These are phyloP conservation scores for Houttuynia cordata DNA, from an alignment of 164 flowering plant genomes.

Conservation along the genomic window DNA sequence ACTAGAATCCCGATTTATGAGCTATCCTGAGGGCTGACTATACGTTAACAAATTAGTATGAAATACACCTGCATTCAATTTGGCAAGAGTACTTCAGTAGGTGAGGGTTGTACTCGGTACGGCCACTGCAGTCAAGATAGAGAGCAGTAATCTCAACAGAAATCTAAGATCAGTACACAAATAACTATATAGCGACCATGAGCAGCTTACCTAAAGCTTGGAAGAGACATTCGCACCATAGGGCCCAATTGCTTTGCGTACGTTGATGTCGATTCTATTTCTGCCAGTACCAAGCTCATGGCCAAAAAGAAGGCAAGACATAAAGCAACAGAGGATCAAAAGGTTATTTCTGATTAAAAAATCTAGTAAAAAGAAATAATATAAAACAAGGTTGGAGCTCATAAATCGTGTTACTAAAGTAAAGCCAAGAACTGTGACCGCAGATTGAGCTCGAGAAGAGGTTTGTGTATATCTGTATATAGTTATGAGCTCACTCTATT, in stretches of 20 bases:
- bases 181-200: neutral
- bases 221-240: slow-evolving; percentile 63
- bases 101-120: slow-evolving; percentile 45
- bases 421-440: neutral
- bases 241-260: slow-evolving; percentile 66
- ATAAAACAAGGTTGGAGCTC: neutral
- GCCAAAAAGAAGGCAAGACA: slow-evolving; percentile 6
- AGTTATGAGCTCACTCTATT: too few species aligned
- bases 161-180: neutral
- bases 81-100: slow-evolving; percentile 87
- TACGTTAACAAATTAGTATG: too few species aligned
- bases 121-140: slow-evolving; percentile 49
- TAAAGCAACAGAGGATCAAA: neutral
- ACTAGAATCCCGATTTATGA: too few species aligned
- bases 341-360: neutral
- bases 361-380: neutral
- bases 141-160: neutral
- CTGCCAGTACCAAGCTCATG: slow-evolving; percentile 27
- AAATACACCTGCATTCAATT: slow-evolving; percentile 73
- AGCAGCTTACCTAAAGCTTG: slow-evolving; percentile 68
- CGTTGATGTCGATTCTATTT: slow-evolving; percentile 15
- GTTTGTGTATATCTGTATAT: too few species aligned
- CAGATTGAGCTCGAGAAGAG: too few species aligned
- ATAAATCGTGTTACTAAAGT: neutral
- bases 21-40: too few species aligned